Evolutionary conservation across 768 basidiomycete species (phyloP), one percentile per base, ranked within the genome.

Genomic region (Podaxis rugospora): DNA sequence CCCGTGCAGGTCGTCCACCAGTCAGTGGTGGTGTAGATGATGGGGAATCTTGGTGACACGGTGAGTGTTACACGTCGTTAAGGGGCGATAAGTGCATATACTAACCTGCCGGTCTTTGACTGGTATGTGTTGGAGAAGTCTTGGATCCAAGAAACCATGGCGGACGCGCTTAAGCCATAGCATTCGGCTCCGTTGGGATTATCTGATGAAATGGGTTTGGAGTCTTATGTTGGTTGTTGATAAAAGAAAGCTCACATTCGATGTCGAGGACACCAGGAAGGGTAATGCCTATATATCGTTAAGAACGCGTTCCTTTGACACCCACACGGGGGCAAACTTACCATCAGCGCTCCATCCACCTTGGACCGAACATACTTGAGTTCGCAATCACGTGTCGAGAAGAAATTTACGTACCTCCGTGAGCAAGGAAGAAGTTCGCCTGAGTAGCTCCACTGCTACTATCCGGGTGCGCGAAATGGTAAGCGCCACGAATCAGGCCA

Each of bases 1-100:
- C 82, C 85, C 2, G 88, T 89, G 69, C 88, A 89, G 7, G 76
- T 78, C 13, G 66, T 81, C 87, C 87, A 89, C 88, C 87, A 89
- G 68, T 81, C 74, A 4, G 84, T 86, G 3, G 82, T 85, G 37
- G 83, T 83, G 64, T 88, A 88, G 57, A 62, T 64, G 32, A 28
- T 53, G 40, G 64, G 14, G 46, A 50, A 37, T 23, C 56, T 57
- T 57, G 21, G 47, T 10, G 47, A 27, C 21, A 11, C 5, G 2
- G 9, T 49, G 42, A 44, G 42, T 6, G 18, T 16, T 9, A 7
- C 14, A 44, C 2, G 7, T 21, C 11, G 52, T 6, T 3, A 7
- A 32, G n/a, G 7, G 53, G 23, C 9, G 2, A 13, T 23, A 18
- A 18, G 11, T 14, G 14, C 5, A 5, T 27, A 9, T 11, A 44